Evolutionary conservation across 805 yeast genomes (phyloP).

Genomic region (Ogataea siamensis): DNA sequence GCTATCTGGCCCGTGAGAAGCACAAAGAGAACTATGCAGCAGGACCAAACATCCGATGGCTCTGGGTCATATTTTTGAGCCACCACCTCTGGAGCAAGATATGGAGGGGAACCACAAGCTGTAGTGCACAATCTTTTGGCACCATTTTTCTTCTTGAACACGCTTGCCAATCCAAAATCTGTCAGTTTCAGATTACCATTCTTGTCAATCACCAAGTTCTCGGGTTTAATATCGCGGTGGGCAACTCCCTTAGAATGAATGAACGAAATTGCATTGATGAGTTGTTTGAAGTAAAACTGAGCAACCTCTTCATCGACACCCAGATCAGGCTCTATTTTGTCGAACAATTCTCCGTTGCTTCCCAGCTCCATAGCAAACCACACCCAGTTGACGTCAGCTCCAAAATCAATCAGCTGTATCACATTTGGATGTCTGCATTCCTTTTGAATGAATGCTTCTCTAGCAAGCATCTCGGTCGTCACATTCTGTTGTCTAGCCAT

Average conservation of each 20-base stretch:
- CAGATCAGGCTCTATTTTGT: conserved; percentile 72
- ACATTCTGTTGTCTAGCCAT: conserved; percentile 34
- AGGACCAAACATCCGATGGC: conserved; percentile 64
- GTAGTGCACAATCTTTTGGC: conserved; percentile 45
- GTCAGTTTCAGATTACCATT: conserved; percentile 69
- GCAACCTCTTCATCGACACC: conserved; percentile 68
- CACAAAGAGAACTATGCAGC: conserved; percentile 63
- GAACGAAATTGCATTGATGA: conserved; percentile 57
- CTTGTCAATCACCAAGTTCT: conserved; percentile 60
- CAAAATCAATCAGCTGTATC: conserved; percentile 52
- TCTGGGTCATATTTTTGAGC: conserved; percentile 54
- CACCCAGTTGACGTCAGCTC: conserved; percentile 53
- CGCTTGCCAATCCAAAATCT: conserved; percentile 74
- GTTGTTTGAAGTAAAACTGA: conserved; percentile 66
- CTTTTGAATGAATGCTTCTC: conserved; percentile 60
- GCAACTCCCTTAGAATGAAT: conserved; percentile 65
- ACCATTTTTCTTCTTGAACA: conserved; percentile 50
- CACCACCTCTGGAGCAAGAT: conserved; percentile 72
- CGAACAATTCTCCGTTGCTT: conserved; percentile 73
- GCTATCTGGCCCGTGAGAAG: conserved; percentile 65
- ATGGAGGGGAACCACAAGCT: conserved; percentile 73
- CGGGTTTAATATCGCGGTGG: conserved; percentile 69
- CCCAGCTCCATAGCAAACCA: conserved; percentile 71
- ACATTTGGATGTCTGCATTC: conserved; percentile 62
- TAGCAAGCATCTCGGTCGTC: conserved; percentile 37